Conservation (phyloP, 148 eudicot genomes). For the Vaccinium myrtillus region DNA sequence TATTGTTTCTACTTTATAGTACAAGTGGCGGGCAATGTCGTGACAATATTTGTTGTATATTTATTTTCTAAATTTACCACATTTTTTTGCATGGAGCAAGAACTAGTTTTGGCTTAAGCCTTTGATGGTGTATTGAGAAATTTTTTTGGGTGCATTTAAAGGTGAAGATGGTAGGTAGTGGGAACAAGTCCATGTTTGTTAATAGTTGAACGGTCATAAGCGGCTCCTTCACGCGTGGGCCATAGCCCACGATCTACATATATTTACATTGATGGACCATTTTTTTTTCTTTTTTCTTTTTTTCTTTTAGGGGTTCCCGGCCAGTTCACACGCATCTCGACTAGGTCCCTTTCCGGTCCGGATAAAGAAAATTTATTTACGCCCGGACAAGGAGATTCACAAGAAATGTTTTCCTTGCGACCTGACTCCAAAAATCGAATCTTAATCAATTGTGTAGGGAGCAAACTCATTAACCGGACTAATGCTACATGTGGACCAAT, state of each 20-base stretch:
- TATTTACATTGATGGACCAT: not conserved
- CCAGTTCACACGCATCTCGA: too few relatives aligned
- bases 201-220: not conserved
- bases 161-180: not conserved
- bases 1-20: too few relatives aligned
- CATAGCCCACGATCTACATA: not conserved
- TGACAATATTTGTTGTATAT: not conserved
- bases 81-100: not conserved
- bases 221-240: conserved; percentile 8
- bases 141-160: not conserved
- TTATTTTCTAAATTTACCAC: too few relatives aligned
- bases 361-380: too few relatives aligned
- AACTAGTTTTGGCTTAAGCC: not conserved
- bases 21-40: not conserved
- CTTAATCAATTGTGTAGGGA: too few relatives aligned
- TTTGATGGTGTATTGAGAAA: not conserved
- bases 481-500: not conserved
- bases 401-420: too few relatives aligned
- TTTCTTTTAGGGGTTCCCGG: too few relatives aligned
- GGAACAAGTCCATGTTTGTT: not conserved
- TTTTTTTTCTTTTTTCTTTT: too few relatives aligned
- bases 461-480: too few relatives aligned
- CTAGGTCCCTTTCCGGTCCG: too few relatives aligned
- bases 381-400: too few relatives aligned
- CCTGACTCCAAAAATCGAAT: too few relatives aligned